Base-by-base conservation (phyloP, 2,329 filamentous ascomycete species). In the Microdochium nivale region DNA sequence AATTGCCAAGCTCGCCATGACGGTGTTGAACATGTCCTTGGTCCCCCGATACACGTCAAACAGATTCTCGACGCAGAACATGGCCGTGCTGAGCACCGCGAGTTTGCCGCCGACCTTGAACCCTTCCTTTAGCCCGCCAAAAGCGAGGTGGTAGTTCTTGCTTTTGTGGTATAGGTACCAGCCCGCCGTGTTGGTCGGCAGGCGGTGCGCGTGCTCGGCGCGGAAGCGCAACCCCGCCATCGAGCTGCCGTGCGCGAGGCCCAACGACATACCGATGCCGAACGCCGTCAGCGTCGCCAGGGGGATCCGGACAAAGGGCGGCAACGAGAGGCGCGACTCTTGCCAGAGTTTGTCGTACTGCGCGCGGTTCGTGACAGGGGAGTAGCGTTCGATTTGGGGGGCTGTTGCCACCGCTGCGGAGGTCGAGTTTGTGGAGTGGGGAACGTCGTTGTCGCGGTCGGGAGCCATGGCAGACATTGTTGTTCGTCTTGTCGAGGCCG, bases 81-180 rank as follows among this genome's bases (percentile, higher is more conserved):
- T 94, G 49, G 87, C 72, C 19, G 81, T 78, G 2, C 83, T 87
- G 80, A 91, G 91, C 47, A 86, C 72, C 3, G 81, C 81, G 5
- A 95, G 76, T 58, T 80, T 83, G 30, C 72, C 65, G 1, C 87
- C 90, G 77, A 94, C 88, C 58, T 79, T 83, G 49, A 89, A 60
- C 0, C 90, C 94, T 62, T 95, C 90, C 50, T 81, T 81, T 19
- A 95, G 73, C 1, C 87, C 92, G 5, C 87, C 88, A 23, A 87
- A 78, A 61, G 88, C 84, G 49, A 87, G 80, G 61, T 90, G 83
- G 72, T 99, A 97, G 70, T 96, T 97, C 70, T 97, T 97, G 65
- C 84, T 89, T 71, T 96, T 96, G 75, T 97, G 92, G 69, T 99
- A 99, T n/a, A 97, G 80, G 66, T 92, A 99, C 94, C 94, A 99